Evolutionary conservation across 2,329 filamentous ascomycete genomes (phyloP), one percentile per base, ranked within the genome.

Genomic region (Penicillium brasilianum): DNA sequence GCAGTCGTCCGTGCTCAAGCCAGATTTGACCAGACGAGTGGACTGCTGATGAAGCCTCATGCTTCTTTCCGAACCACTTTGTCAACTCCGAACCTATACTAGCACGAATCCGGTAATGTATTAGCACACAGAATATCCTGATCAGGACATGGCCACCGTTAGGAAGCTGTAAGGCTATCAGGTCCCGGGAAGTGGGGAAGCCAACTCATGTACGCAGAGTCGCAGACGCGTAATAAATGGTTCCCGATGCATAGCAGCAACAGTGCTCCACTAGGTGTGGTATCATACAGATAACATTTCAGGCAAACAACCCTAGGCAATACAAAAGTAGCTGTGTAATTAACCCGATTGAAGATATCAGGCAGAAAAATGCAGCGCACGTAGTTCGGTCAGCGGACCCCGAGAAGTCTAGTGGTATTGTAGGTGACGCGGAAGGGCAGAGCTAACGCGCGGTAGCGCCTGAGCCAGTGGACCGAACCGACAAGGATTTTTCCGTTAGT

Each of bases 391-490:
- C 32, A 51, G 32, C 22, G 55, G 28, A 39, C 37, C 44, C 30
- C 46, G 13, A 22, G 32, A 25, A 18, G 8, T n/a, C 32, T 36
- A 52, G 34, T 39, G 37, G 54, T 46, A 37, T 39, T 32, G 54
- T 46, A 37, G 63, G 49, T 65, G 63, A 65, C 61, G 63, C 54
- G 63, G 63, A 63, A 61, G 55, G 43, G 32, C 51, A 58, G 55
- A 65, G 60, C 58, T 61, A 63, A 65, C 49, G 58, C 59, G 60
- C 57, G 56, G 61, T 65, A 61, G 60, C 46, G 56, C 51, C 48
- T 22, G 36, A 48, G 34, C 57, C 53, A 44, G 63, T 61, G 60
- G 58, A 59, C 30, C 63, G 18, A 43, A 46, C 46, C 30, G 36
- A 50, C 48, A 36, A n/a, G 37, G 53, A 22, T 48, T 48, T 34